Evolutionary conservation across 306 rosid species (phyloP), one percentile per base, ranked within the genome.

Genomic region (Trifolium fragiferum): DNA sequence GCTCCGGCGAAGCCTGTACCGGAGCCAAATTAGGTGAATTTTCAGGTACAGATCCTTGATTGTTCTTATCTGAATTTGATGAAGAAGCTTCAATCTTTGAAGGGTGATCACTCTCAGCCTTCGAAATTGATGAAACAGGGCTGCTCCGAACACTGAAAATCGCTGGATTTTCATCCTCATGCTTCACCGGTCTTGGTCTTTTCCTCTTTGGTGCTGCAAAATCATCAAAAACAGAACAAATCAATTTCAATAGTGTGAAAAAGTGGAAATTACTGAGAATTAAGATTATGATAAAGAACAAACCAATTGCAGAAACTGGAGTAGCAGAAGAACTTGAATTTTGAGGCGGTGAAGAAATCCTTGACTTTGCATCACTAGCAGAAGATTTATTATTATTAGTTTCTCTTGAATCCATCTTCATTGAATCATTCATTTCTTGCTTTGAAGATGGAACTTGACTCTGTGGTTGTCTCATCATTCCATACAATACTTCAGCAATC

Each of bases 401-500:
- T 67, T 77, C 81, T 69, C 81, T 53, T 3, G 87, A 62, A 80
- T 90, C 94, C 3, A 81, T 66, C 86, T 90, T 92, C 14, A 80
- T 38, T 12, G 89, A 84, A 68, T 91, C 96, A 30, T 72, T 78
- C 21, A 78, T 65, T 70, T 90, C 97, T 74, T 89, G 95, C 87
- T 89, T 90, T 0, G 92, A 62, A 62, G 91, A 87, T n/a, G 50
- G 16, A 12, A 85, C 97, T 19, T 70, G 75, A 18, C 50, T 37
- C 23, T 92, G 98, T 3, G 99, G 97, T 75, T 95, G 99, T 64
- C 93, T 87, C 87, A 74, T 74, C 99, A 94, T 90, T 20, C 92
- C 97, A 81, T 85, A 95, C 84, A 95, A 75, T 46, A 95, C 99
- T 78, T 90, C 98, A 0, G 99, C 99, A 38, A 95, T 89, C 90